phyloP scores from a whole-genome alignment of 768 basidiomycete genomes.

The Collybia nuda region DNA sequence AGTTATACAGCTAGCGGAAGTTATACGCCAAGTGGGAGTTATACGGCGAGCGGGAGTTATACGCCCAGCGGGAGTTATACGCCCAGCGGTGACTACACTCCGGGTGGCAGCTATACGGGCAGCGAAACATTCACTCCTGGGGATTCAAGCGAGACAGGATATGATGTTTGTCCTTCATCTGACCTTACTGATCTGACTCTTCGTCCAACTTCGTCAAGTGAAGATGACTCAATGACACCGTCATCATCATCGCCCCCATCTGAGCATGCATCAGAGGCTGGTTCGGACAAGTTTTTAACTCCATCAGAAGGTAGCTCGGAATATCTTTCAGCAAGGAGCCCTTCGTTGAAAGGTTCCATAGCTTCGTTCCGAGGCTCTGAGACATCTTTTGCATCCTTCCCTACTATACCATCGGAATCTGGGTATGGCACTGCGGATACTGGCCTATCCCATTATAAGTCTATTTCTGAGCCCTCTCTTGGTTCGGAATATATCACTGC shows the following conservation, averaged over 20 bases:
- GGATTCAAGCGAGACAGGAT: conserved; percentile 48
- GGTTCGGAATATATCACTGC: conserved; percentile 52
- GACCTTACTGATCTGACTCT: conserved; percentile 43
- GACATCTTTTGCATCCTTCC: conserved; percentile 55
- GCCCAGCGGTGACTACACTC: conserved; percentile 8
- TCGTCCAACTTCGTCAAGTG: conserved; percentile 27
- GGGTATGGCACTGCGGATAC: conserved; percentile 33
- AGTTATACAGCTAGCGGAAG: conserved; percentile 21
- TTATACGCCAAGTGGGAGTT: conserved; percentile 21
- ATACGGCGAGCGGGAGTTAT: conserved; percentile 15
- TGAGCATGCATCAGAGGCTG: conserved; percentile 29
- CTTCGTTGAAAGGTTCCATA: conserved; percentile 47
- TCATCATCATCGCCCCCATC: conserved; percentile 28
- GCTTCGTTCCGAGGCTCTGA: conserved; percentile 41
- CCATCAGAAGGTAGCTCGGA: conserved; percentile 52
- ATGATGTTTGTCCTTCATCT: conserved; percentile 53
- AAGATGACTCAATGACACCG: conserved; percentile 31
- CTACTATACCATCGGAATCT: conserved; percentile 57
- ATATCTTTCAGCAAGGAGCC: conserved; percentile 42
- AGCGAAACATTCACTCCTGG: conserved; percentile 32
- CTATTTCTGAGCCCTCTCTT: conserved; percentile 23
- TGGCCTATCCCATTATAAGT: conserved; percentile 26
- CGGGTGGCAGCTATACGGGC: conserved; percentile 12
- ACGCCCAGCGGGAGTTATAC: conserved; percentile 6
- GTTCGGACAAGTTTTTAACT: conserved; percentile 41